Conservation (phyloP, 208 protist genomes). For the Trypanosoma vivax region DNA sequence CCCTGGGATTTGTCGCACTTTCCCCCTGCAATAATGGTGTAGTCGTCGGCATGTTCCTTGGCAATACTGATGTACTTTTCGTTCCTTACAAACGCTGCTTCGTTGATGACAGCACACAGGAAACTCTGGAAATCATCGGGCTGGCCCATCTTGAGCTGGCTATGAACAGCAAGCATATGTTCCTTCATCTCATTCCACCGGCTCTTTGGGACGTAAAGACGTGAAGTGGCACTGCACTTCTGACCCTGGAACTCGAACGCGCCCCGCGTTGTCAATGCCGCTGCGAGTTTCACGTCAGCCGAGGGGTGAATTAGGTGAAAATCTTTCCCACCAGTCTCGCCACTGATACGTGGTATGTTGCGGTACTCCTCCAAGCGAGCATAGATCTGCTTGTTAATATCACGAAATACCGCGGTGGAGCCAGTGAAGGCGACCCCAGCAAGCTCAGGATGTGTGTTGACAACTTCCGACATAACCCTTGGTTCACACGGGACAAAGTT, state of each 20-base stretch:
- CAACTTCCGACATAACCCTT: slow-evolving; percentile 57
- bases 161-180: slow-evolving; percentile 73
- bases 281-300: slow-evolving; percentile 78
- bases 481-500: slow-evolving; percentile 90
- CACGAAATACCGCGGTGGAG: slow-evolving; percentile 87
- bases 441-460: slow-evolving; percentile 80
- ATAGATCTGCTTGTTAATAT: slow-evolving; percentile 92
- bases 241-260: slow-evolving; percentile 97
- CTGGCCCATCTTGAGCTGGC: slow-evolving; percentile 92
- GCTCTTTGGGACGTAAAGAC: slow-evolving; percentile 91
- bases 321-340: slow-evolving; percentile 97
- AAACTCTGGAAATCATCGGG: slow-evolving; percentile 90
- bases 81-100: slow-evolving; percentile 90
- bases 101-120: slow-evolving; percentile 95
- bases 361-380: slow-evolving; percentile 85
- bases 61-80: slow-evolving; percentile 93
- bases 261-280: slow-evolving; percentile 83
- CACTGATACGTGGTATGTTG: slow-evolving; percentile 93
- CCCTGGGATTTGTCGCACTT: slow-evolving; percentile 68
- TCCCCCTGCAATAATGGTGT: slow-evolving; percentile 74
- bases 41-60: slow-evolving; percentile 59
- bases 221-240: slow-evolving; percentile 94
- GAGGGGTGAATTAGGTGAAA: slow-evolving; percentile 94
- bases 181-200: slow-evolving; percentile 82
- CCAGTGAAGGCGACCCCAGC: slow-evolving; percentile 96